A percentile compares a stretch with the other conserved stretches of the same genome.
Conservation (phyloP, 306 rosid genomes). For the Casuarina equisetifolia region DNA sequence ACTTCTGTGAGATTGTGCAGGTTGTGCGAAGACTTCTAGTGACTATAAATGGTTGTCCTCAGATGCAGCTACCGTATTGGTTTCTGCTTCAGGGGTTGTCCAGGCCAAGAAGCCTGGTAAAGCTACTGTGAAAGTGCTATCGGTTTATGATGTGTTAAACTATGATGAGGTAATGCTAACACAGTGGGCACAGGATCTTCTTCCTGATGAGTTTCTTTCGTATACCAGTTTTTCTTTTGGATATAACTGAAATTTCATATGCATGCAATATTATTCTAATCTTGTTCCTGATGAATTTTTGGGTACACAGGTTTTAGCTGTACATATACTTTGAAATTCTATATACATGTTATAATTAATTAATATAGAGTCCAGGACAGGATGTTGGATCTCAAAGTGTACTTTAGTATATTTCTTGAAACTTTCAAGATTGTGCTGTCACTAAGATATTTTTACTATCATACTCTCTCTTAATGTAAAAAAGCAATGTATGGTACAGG, state of each 20-base stretch:
- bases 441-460: slow-evolving; percentile 14
- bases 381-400: neutral
- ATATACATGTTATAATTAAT: neutral
- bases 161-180: slow-evolving; percentile 73
- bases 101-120: slow-evolving; percentile 90
- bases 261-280: neutral
- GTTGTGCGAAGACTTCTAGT: slow-evolving; percentile 72
- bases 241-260: neutral
- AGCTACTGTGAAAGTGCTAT: slow-evolving; percentile 77
- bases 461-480: neutral
- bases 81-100: slow-evolving; percentile 76
- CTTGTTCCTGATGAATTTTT: too few relatives aligned
- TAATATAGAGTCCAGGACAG: neutral
- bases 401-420: neutral
- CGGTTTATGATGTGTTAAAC: slow-evolving; percentile 67
- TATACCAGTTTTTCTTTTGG: neutral
- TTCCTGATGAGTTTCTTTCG: neutral
- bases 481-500: too few relatives aligned
- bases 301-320: too few relatives aligned
- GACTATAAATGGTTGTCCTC: slow-evolving; percentile 91
- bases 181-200: neutral
- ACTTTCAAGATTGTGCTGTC: slow-evolving; percentile 11
- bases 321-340: neutral
- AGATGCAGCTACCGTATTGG: slow-evolving; percentile 59
- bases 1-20: slow-evolving; percentile 37